Conservation (phyloP, 2,329 filamentous ascomycete genomes). For the Gremmenia infestans region DNA sequence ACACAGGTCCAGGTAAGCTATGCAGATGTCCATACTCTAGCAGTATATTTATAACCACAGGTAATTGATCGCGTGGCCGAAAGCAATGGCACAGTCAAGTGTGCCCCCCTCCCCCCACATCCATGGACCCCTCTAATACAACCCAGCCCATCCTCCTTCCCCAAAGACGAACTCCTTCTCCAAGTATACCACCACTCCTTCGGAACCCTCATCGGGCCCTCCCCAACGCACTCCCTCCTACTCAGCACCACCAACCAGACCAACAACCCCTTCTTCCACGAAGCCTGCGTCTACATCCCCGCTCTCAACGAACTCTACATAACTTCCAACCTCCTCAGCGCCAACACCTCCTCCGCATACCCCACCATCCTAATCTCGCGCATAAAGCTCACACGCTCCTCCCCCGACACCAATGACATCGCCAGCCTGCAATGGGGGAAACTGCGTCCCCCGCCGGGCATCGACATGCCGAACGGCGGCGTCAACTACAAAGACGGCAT, state of each 20-base stretch:
- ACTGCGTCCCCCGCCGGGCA: slow-evolving; percentile 34
- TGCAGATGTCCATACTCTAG: neutral
- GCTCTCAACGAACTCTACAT: slow-evolving; percentile 39
- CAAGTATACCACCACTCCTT: slow-evolving; percentile 37
- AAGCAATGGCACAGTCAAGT: slow-evolving; percentile 22
- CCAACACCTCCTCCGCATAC: slow-evolving; percentile 33
- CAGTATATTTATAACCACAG: slow-evolving; percentile 11
- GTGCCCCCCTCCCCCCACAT: neutral
- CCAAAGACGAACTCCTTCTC: slow-evolving; percentile 31
- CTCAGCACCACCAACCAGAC: slow-evolving; percentile 37
- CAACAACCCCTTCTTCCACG: slow-evolving; percentile 42
- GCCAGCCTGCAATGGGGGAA: slow-evolving; percentile 30
- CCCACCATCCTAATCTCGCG: slow-evolving; percentile 44
- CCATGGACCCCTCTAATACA: slow-evolving; percentile 7
- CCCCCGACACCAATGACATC: neutral
- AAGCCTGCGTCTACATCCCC: slow-evolving; percentile 39
- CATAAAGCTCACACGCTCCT: slow-evolving; percentile 34
- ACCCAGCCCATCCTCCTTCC: slow-evolving; percentile 13
- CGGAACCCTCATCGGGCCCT: slow-evolving; percentile 30
- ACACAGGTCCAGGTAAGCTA: slow-evolving; percentile 19
- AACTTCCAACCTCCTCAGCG: slow-evolving; percentile 41
- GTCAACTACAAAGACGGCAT: slow-evolving; percentile 38
- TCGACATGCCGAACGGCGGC: slow-evolving; percentile 42
- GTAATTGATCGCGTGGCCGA: slow-evolving; percentile 21
- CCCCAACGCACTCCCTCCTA: slow-evolving; percentile 36